These are phyloP conservation scores for Wickerhamomyces silvicola DNA, from an alignment of 805 yeast species.

Conservation along the genomic window DNA sequence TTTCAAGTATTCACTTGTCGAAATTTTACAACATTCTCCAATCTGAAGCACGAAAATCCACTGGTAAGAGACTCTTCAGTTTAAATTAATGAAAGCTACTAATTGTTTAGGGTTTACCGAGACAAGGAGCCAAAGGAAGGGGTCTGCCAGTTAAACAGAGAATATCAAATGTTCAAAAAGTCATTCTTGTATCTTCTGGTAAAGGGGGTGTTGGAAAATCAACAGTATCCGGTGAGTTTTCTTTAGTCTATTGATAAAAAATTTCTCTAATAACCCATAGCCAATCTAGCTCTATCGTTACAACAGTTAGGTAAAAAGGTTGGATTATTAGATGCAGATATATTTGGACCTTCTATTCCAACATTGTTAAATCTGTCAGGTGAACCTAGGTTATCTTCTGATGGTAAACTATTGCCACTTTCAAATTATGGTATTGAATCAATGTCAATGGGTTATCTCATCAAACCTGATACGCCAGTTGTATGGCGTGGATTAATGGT, in stretches of 20 bases:
- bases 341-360: slow-evolving; percentile 83
- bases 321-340: slow-evolving; percentile 74
- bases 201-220: slow-evolving; percentile 90
- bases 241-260: too few relatives aligned
- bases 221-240: slow-evolving; percentile 37
- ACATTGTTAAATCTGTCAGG: slow-evolving; percentile 60
- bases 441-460: slow-evolving; percentile 86
- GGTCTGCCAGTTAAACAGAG: slow-evolving; percentile 50
- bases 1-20: too few relatives aligned
- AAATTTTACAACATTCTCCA: too few relatives aligned
- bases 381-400: slow-evolving; percentile 51
- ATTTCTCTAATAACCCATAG: slow-evolving; percentile 12
- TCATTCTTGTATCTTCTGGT: slow-evolving; percentile 66
- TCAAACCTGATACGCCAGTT: slow-evolving; percentile 58
- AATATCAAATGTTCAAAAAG: slow-evolving; percentile 55
- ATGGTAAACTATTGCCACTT: slow-evolving; percentile 59
- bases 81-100: neutral
- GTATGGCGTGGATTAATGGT: slow-evolving; percentile 88
- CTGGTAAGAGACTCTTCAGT: slow-evolving; percentile 32
- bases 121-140: slow-evolving; percentile 29
- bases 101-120: slow-evolving; percentile 21
- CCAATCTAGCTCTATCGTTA: slow-evolving; percentile 61
- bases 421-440: slow-evolving; percentile 70
- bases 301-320: slow-evolving; percentile 45
- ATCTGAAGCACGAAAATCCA: slow-evolving; percentile 45